Percentiles rank a stretch among this genome's conserved stretches.
Conservation (phyloP, 768 basidiomycete genomes). For the Mycena filopes region DNA sequence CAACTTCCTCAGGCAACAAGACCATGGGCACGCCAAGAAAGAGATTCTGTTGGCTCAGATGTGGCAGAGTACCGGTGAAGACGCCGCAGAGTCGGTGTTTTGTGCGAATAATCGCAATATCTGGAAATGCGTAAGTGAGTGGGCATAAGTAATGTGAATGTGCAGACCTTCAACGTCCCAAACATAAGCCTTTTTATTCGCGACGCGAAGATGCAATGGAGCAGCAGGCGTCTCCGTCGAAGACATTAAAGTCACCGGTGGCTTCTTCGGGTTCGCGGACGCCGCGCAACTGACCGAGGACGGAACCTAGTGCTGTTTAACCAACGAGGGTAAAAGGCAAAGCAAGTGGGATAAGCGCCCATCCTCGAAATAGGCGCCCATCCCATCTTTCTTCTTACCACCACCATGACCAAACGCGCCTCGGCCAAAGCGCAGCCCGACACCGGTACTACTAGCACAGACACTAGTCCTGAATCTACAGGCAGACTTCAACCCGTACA, state of each 20-base stretch:
- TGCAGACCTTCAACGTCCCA: slow-evolving; percentile 85
- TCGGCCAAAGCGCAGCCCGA: not conserved
- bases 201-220: slow-evolving; percentile 72
- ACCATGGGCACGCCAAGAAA: slow-evolving; percentile 94
- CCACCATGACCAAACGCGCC: slow-evolving; percentile 19
- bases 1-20: slow-evolving; percentile 92
- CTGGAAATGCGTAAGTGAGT: slow-evolving; percentile 50
- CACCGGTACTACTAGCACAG: not conserved
- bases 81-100: slow-evolving; percentile 87
- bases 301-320: too few species aligned
- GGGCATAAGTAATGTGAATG: slow-evolving; percentile 6
- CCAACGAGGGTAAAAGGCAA: too few species aligned
- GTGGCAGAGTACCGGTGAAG: slow-evolving; percentile 90
- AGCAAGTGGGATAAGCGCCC: not conserved
- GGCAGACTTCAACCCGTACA: slow-evolving; percentile 35
- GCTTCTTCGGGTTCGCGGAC: too few species aligned
- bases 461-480: not conserved
- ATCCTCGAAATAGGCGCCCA: too few species aligned
- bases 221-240: slow-evolving; percentile 27
- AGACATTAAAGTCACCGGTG: slow-evolving; percentile 9
- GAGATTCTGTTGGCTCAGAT: slow-evolving; percentile 94
- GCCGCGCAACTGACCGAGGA: not conserved
- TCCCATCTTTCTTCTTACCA: not conserved
- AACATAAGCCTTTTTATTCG: slow-evolving; percentile 85
- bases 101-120: slow-evolving; percentile 82